Conservation (phyloP, 2,329 filamentous ascomycete species). For the Xylariaceae sp. region DNA sequence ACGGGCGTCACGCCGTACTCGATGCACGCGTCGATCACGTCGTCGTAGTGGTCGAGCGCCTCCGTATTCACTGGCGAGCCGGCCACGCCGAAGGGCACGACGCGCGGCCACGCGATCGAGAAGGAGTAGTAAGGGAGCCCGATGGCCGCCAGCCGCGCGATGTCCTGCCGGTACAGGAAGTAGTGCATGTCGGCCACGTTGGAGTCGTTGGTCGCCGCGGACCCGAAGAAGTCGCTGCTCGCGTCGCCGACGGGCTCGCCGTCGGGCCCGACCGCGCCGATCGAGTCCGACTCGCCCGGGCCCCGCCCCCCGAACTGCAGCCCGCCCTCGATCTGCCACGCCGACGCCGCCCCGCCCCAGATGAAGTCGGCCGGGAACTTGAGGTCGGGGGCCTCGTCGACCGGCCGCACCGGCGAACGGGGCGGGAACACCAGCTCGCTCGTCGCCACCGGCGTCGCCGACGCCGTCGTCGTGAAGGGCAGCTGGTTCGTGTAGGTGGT, state of each 20-base stretch:
- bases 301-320: slow-evolving; percentile 35
- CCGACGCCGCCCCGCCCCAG: slow-evolving; percentile 41
- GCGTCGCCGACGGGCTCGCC: too few species aligned
- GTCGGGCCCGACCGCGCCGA: slow-evolving; percentile 14
- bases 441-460: slow-evolving; percentile 45
- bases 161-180: slow-evolving; percentile 49
- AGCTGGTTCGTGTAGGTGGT: slow-evolving; percentile 2
- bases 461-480: slow-evolving; percentile 38
- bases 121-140: slow-evolving; percentile 45
- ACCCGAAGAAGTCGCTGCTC: too few species aligned
- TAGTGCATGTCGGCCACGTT: slow-evolving; percentile 42
- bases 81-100: slow-evolving; percentile 42
- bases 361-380: slow-evolving; percentile 40
- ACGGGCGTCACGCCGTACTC: slow-evolving; percentile 41
- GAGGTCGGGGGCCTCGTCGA: slow-evolving; percentile 32
- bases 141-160: slow-evolving; percentile 43
- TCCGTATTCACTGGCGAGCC: slow-evolving; percentile 44
- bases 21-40: slow-evolving; percentile 42
- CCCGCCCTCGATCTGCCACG: slow-evolving; percentile 39
- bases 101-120: slow-evolving; percentile 43
- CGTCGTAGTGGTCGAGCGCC: slow-evolving; percentile 45
- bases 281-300: slow-evolving; percentile 36
- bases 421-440: slow-evolving; percentile 49
- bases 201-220: slow-evolving; percentile 22
- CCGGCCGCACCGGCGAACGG: slow-evolving; percentile 7